These are phyloP conservation scores for Macrophomina tecta DNA, from an alignment of 2,329 filamentous ascomycete genomes.

Conservation along the genomic window DNA sequence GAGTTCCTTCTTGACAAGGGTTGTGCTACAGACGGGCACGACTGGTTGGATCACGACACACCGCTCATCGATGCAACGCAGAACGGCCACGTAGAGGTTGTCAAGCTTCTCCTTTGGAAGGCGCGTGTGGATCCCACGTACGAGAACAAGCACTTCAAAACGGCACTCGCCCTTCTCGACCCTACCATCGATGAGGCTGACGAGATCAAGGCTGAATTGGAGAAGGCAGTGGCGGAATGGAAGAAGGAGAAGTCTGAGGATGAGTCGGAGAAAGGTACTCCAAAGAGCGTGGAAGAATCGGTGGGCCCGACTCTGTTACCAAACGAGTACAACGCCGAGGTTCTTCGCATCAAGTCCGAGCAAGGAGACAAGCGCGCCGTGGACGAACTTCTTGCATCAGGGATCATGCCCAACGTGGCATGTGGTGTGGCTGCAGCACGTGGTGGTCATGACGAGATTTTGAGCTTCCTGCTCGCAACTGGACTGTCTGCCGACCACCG, in stretches of 20 bases:
- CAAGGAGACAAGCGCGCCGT: constrained; percentile 57
- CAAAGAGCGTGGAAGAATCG: constrained; percentile 27
- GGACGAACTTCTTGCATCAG: constrained; percentile 55
- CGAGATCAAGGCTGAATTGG: constrained; percentile 76
- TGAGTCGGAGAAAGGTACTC: constrained; percentile 33
- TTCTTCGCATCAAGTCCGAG: constrained; percentile 54
- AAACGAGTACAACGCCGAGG: constrained; percentile 57
- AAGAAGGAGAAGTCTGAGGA: constrained; percentile 56
- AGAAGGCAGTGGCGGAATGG: constrained; percentile 59
- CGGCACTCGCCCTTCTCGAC: constrained; percentile 83
- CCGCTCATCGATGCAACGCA: constrained; percentile 95
- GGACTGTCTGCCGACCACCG: constrained; percentile 53
- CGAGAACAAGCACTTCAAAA: constrained; percentile 89
- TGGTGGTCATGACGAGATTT: constrained; percentile 86
- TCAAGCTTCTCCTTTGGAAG: constrained; percentile 80
- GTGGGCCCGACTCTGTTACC: constrained; percentile 48
- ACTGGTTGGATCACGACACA: constrained; percentile 72
- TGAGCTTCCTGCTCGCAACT: constrained; percentile 70
- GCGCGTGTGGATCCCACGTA: constrained; percentile 86
- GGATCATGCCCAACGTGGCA: constrained; percentile 72
- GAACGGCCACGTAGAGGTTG: constrained; percentile 88
- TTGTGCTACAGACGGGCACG: constrained; percentile 70
- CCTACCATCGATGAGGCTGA: constrained; percentile 77
- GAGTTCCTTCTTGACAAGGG: constrained; percentile 83
- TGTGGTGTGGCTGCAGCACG: constrained; percentile 90